Percentiles rank a stretch among this genome's conserved stretches.
Evolutionary conservation across 2,329 filamentous ascomycete species (phyloP).

Genomic region (Calonectria montana): DNA sequence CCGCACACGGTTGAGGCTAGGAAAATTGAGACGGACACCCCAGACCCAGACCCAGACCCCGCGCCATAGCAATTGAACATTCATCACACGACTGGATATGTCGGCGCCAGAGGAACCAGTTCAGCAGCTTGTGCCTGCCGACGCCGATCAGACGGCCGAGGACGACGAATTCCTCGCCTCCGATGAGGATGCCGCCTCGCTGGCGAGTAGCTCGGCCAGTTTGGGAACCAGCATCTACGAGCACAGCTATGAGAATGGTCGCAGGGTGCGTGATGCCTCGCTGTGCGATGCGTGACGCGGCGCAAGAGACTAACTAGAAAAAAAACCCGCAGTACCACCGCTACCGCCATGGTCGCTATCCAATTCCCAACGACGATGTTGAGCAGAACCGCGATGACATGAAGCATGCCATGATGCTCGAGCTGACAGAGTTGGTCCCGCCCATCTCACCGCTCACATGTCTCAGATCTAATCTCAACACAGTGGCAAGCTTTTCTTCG

Average conservation of each 20-base stretch:
- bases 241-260: constrained; percentile 3
- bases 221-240: constrained; percentile 3
- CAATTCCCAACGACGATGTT: constrained; percentile 39
- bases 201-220: not conserved
- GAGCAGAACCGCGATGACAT: constrained; percentile 41
- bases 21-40: not conserved
- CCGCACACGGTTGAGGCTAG: not conserved
- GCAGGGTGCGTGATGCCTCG: not conserved
- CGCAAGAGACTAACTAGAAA: not conserved
- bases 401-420: constrained; percentile 47
- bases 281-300: not conserved
- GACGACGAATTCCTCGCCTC: not conserved
- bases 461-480: not conserved
- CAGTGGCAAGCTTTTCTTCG: constrained; percentile 32
- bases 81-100: not conserved
- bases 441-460: rapidly evolving
- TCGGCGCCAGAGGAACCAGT: not conserved
- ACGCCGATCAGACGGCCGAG: not conserved
- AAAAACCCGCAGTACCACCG: not conserved
- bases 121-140: not conserved
- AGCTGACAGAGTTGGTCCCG: constrained; percentile 35
- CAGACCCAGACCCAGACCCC: not conserved
- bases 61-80: not conserved
- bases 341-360: constrained; percentile 30
- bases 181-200: not conserved